phyloP scores from a whole-genome alignment of 2,329 filamentous ascomycete species.

The Chaetomium globosum region DNA sequence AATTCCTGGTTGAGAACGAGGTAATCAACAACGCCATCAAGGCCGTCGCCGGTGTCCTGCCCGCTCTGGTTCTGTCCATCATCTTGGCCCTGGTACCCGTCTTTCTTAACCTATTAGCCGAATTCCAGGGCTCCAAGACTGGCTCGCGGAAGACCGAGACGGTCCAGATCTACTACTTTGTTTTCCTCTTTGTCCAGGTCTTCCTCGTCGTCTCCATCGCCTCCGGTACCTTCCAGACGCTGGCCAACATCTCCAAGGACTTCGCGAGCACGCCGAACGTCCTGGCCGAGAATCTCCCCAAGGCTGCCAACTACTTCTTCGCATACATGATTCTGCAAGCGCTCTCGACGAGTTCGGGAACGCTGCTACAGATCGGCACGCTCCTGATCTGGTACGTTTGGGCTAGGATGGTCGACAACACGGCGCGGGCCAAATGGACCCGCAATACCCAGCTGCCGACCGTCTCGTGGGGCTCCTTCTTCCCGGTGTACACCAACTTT shows the following conservation, averaged over 20 bases:
- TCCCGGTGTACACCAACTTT: constrained; percentile 95
- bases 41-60: constrained; percentile 80
- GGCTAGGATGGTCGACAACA: constrained; percentile 80
- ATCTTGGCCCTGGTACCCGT: constrained; percentile 81
- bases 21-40: constrained; percentile 64
- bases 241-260: constrained; percentile 60
- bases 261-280: constrained; percentile 69
- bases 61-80: constrained; percentile 73
- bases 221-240: constrained; percentile 65
- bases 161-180: constrained; percentile 92
- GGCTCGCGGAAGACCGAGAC: constrained; percentile 75
- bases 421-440: constrained; percentile 77
- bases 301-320: constrained; percentile 94
- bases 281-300: constrained; percentile 78
- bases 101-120: constrained; percentile 72
- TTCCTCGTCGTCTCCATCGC: constrained; percentile 91
- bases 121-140: constrained; percentile 78
- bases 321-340: constrained; percentile 97
- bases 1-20: constrained; percentile 64
- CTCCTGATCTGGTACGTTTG: constrained; percentile 81
- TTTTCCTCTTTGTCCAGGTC: constrained; percentile 90
- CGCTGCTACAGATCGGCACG: constrained; percentile 78
- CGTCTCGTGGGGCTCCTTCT: constrained; percentile 90
- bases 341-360: constrained; percentile 85
- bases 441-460: constrained; percentile 77